These are phyloP conservation scores for Strobilomyces confusus DNA, from an alignment of 768 basidiomycete species.

Conservation along the genomic window DNA sequence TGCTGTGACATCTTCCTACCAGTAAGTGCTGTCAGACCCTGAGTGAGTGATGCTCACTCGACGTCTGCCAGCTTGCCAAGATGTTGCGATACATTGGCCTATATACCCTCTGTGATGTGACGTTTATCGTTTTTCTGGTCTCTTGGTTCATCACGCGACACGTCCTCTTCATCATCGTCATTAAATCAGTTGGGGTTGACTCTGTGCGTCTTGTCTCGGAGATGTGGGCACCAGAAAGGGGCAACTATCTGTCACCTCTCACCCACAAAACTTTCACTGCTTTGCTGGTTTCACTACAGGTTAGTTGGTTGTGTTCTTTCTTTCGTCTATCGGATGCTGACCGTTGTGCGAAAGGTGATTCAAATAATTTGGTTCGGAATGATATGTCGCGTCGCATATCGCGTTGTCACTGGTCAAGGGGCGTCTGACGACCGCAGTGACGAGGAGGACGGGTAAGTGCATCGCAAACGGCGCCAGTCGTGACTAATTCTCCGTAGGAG, in stretches of 20 bases:
- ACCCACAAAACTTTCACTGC: conserved; percentile 46
- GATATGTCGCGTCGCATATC: conserved; percentile 81
- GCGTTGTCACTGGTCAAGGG: conserved; percentile 67
- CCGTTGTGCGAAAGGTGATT: conserved; percentile 44
- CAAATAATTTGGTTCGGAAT: conserved; percentile 83
- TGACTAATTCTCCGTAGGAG: conserved; percentile 18
- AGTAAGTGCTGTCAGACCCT: conserved; percentile 44
- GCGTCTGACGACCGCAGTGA: conserved; percentile 88
- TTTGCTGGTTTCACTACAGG: conserved; percentile 62
- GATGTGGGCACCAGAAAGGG: conserved; percentile 58
- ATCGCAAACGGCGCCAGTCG: neutral
- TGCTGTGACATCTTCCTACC: conserved; percentile 90
- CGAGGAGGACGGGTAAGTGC: conserved; percentile 57
- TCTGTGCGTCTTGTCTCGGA: conserved; percentile 41
- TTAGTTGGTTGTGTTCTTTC: conserved; percentile 21
- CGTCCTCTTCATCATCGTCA: conserved; percentile 69
- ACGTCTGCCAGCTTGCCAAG: conserved; percentile 70
- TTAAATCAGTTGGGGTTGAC: conserved; percentile 58
- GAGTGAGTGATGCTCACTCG: conserved; percentile 1
- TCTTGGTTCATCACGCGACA: conserved; percentile 93
- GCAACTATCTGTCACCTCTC: conserved; percentile 49
- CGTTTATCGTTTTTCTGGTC: conserved; percentile 78
- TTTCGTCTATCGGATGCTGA: conserved; percentile 4
- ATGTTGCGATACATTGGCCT: conserved; percentile 85
- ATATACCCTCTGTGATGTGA: conserved; percentile 61